Evolutionary conservation across 345 rosid genomes (phyloP), one percentile per base, ranked within the genome.

Genomic region (Ceriops zippeliana): DNA sequence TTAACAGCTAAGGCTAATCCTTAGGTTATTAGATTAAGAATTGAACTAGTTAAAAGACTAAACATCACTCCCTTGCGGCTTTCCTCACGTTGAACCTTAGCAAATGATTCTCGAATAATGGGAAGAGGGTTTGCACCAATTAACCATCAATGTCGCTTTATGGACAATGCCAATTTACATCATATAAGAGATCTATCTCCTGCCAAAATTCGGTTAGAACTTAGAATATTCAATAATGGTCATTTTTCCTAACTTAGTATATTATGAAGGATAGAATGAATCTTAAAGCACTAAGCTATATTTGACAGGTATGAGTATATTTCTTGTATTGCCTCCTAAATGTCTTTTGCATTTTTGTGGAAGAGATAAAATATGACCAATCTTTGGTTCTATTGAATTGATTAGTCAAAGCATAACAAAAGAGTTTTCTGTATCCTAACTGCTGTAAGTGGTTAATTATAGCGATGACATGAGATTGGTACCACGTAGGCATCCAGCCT

Each of bases 361-460:
- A 6, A 62, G 15, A 71, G 8, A 30, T 62, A 71, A 71, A 1
- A 19, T 71, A 8, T n/a, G 1, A 4, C 74, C 46, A 24, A 53
- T 71, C 9, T 53, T 24, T 1, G 68, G 61, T 7, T 52, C 47
- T 28, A 35, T 63, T 3, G 68, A 63, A 37, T 71, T 35, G 27
- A 58, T 52, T 52, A 52, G 21, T 4, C 54, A 19, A 16, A 21
- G 2, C 54, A 52, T 51, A 51, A 51, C 54, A 19, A 51, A 17
- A 0, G 54, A 51, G 54, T 19, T 51, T 7, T 16, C 2, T 16
- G 0, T 21, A 2, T 52, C 54, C 22, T 28, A 28, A 28, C 24
- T 24, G 24, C 24, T 24, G 24, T 24, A 28, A 28, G 30, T 28
- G 30, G 30, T 28, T 28, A 28, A 3, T 28, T 28, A 0, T 28